phyloP scores from a whole-genome alignment of 1,139 yeast species.

The Sugiyamaella novakii region DNA sequence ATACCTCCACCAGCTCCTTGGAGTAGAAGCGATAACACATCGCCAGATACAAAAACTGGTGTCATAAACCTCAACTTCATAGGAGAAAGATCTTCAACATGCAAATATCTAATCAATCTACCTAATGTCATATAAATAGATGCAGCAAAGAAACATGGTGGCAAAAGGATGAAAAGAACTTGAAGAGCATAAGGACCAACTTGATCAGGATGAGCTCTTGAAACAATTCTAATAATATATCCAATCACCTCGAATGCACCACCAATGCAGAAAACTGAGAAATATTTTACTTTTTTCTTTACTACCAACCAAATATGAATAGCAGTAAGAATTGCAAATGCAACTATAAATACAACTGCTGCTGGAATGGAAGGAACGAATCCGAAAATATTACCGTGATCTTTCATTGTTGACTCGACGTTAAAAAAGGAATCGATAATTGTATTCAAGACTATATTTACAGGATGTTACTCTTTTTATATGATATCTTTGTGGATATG shows the following conservation, averaged over 20 bases:
- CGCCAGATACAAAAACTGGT: constrained; percentile 50
- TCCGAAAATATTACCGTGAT: constrained; percentile 9
- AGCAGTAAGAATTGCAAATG: constrained; percentile 25
- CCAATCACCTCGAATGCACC: constrained; percentile 40
- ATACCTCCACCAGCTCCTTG: constrained; percentile 52
- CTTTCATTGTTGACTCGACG: background rate
- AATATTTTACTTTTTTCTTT: constrained; percentile 25
- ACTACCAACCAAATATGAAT: constrained; percentile 25
- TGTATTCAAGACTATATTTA: background rate
- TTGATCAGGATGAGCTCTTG: constrained; percentile 29
- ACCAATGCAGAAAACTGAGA: constrained; percentile 32
- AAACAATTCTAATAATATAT: constrained; percentile 42
- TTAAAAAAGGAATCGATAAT: background rate
- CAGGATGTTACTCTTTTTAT: background rate
- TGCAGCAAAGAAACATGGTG: constrained; percentile 52
- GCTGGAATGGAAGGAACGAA: constrained; percentile 29
- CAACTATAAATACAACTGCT: constrained; percentile 26
- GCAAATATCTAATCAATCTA: constrained; percentile 40
- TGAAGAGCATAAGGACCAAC: constrained; percentile 45
- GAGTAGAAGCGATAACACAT: constrained; percentile 46
- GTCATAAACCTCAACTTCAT: constrained; percentile 44
- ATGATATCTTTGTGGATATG: background rate
- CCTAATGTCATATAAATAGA: constrained; percentile 51
- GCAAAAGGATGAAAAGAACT: constrained; percentile 44
- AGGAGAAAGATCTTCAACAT: constrained; percentile 40